Conservation (phyloP, 2,329 filamentous ascomycete genomes). For the Xylariomycetidae sp. region DNA sequence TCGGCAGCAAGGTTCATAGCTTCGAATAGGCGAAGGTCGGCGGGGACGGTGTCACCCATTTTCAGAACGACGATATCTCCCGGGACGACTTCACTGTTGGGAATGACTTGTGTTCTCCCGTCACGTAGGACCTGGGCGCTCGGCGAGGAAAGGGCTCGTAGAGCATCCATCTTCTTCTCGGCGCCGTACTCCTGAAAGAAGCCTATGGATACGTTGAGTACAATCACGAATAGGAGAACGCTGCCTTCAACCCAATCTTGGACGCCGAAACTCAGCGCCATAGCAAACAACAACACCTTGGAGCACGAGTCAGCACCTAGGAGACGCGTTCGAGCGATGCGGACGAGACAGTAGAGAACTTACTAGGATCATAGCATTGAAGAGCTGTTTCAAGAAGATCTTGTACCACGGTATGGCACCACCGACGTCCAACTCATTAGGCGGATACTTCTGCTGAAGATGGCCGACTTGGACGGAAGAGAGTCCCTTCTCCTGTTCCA, state of each 20-base stretch:
- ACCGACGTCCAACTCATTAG: constrained; percentile 67
- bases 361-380: constrained; percentile 74
- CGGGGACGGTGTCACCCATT: constrained; percentile 71
- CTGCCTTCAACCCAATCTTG: constrained; percentile 64
- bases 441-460: constrained; percentile 56
- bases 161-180: constrained; percentile 63
- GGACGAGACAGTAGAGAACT: constrained; percentile 19
- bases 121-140: constrained; percentile 58
- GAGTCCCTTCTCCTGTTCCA: constrained; percentile 64
- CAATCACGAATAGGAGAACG: constrained; percentile 62
- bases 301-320: constrained; percentile 42
- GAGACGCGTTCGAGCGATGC: neutral
- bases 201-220: constrained; percentile 65
- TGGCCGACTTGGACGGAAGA: constrained; percentile 54
- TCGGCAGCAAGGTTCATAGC: constrained; percentile 78
- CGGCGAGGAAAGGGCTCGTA: constrained; percentile 57
- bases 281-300: constrained; percentile 73
- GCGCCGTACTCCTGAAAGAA: constrained; percentile 62
- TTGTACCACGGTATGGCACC: constrained; percentile 66
- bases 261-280: constrained; percentile 66
- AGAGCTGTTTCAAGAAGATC: constrained; percentile 67
- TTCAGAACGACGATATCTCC: constrained; percentile 65
- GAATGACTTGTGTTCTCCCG: constrained; percentile 51
- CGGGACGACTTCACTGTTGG: constrained; percentile 61
- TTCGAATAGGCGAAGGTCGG: constrained; percentile 66